Conservation (phyloP, 2,329 filamentous ascomycete species). For the Colletotrichum simmondsii region DNA sequence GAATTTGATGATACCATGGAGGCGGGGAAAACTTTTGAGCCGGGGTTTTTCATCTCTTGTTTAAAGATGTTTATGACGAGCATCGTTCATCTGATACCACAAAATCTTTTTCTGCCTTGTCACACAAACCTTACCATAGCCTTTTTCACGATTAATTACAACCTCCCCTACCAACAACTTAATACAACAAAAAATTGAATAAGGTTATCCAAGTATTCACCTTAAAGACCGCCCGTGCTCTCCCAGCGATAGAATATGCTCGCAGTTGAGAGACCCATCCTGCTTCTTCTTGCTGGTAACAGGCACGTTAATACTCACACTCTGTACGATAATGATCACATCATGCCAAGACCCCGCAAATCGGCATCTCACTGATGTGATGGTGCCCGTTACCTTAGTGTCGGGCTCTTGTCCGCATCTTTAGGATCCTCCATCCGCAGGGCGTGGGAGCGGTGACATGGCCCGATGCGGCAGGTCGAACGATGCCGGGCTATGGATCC, state of each 20-base stretch:
- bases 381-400: background rate
- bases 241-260: too few relatives aligned
- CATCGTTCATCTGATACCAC: slow-evolving; percentile 12
- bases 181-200: background rate
- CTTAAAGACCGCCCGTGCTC: too few relatives aligned
- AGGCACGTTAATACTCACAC: too few relatives aligned
- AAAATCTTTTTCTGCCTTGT: background rate
- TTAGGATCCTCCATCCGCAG: background rate
- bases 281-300: too few relatives aligned
- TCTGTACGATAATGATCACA: too few relatives aligned
- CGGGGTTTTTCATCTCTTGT: background rate
- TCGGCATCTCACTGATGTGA: background rate
- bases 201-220: background rate
- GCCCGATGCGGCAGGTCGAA: background rate
- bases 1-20: slow-evolving; percentile 4
- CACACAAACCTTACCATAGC: background rate
- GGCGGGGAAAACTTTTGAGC: background rate
- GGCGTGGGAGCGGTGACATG: background rate
- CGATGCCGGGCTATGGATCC: background rate
- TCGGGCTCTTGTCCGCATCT: background rate
- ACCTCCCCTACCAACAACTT: background rate
- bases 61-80: background rate
- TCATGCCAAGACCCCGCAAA: background rate
- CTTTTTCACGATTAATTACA: background rate
- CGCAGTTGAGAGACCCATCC: too few relatives aligned